Evolutionary conservation across 164 flowering plant species (phyloP), one percentile per base, ranked within the genome.

Genomic region (Kingdonia uniflora): DNA sequence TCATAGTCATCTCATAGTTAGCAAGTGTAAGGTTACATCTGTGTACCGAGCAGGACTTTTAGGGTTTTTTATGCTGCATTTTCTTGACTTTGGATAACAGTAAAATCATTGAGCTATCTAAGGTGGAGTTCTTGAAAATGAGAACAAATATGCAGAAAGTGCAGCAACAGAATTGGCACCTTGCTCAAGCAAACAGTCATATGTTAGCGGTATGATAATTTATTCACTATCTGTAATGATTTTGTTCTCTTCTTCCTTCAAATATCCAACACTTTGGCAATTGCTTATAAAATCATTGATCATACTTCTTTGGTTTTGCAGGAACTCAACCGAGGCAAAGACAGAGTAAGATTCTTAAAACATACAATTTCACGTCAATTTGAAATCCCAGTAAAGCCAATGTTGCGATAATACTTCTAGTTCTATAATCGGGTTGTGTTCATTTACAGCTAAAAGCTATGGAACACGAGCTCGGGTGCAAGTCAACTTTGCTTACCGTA

Each of bases 241-340:
- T 15, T 19, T 33, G 14, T 44, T 7, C n/a, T n/a, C n/a, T 20
- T 44, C 23, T 19, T 44, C 2, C 3, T 33, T 20, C 13, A 14
- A 7, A 51, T 29, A 6, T 17, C 1, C 0, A 29, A 8, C 8
- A 8, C 35, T 29, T 29, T 29, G 35, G 11, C 4, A 45, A 45
- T 19, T 17, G 6, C 5, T 12, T 19, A 19, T 19, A 19, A 19
- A 21, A 11, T 5, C 13, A 19, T 22, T 42, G 24, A n/a, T 21
- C 51, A 17, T 42, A 11, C n/a, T 15, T 43, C 11, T 54, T 21
- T 33, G 14, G 24, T 40, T 60, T 20, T 63, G 65, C 87, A 86
- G 95, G 95, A 86, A 54, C 79, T 83, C 56, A 81, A 74, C 71
- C 47, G 69, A 37, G 70, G 74, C 40, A 86, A 77, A 73, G 85